Base-by-base conservation (phyloP, 108 stramenopile genomes). In the Cyclostephanos invisitatus region DNA sequence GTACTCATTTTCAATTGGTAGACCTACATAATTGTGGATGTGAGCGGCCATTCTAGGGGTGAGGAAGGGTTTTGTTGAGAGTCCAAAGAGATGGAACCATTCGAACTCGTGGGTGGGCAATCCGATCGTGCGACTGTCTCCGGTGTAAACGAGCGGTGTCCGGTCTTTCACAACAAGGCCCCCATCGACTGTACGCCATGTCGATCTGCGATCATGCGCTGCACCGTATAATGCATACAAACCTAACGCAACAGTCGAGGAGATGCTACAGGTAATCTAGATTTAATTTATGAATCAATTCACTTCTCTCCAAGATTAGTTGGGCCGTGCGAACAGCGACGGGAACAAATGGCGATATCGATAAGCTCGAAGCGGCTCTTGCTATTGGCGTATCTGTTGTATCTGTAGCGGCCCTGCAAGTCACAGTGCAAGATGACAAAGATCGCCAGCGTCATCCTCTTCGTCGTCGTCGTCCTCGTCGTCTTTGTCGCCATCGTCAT, bases 271-370 rank as follows among this genome's bases (percentile, higher is more conserved):
- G n/a, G n/a, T n/a, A n/a, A n/a, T n/a, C n/a, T n/a, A n/a, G n/a
- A n/a, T n/a, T n/a, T n/a, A n/a, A n/a, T n/a, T n/a, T n/a, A 91
- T 29, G 77, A 82, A 61, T 87, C 85, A 32, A 91, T 91, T 0
- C 90, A 87, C 70, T 87, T 91, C 56, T 88, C 87, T 20, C 84
- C 86, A 38, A 88, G 55, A 70, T 91, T 87, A 21, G 90, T 88
- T 12, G 82, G 86, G 5, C 90, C 90, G 36, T 83, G 88, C 0
- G 50, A 27, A 40, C 67, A 62, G 14, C 79, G 69, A 10, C 61
- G 50, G 14, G 85, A 86, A 62, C 85, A 85, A 24, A 91, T 81
- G 8, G 87, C 90, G 17, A 84, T 81, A 64, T 91, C 90, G 11
- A 80, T 84, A 44, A 91, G 68, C 57, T 87, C 90, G 58, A 91